phyloP scores from a whole-genome alignment of 345 rosid genomes.

The Carallia pectinifolia region DNA sequence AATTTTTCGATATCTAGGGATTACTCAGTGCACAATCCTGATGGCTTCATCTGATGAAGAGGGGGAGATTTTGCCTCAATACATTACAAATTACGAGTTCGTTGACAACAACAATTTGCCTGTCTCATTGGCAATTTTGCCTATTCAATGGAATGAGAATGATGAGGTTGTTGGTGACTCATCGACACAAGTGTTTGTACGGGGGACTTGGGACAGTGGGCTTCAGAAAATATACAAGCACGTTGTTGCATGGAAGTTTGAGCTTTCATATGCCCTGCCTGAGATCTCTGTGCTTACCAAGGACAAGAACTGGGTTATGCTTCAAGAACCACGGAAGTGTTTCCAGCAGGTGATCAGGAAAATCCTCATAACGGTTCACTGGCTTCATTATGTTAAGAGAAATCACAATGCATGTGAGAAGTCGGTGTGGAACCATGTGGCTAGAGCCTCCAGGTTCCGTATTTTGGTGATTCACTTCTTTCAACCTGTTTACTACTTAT shows the following conservation, averaged over 20 bases:
- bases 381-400: conserved; percentile 21
- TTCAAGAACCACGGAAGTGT: conserved; percentile 14
- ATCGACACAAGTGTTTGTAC: background rate
- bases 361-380: conserved; percentile 17
- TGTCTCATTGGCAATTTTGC: conserved; percentile 16
- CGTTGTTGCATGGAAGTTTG: conserved; percentile 22
- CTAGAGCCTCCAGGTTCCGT: conserved; percentile 7
- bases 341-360: background rate
- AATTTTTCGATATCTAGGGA: no score
- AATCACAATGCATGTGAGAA: background rate
- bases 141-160: conserved; percentile 10
- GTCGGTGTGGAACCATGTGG: conserved; percentile 14
- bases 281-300: conserved; percentile 16
- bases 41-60: conserved; percentile 24
- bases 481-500: background rate
- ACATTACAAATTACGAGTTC: conserved; percentile 5
- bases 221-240: conserved; percentile 4
- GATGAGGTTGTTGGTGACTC: background rate
- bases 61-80: conserved; percentile 4
- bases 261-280: conserved; percentile 13
- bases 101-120: background rate
- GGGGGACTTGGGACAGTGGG: conserved; percentile 9
- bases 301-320: conserved; percentile 18
- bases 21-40: background rate
- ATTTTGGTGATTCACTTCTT: background rate